Evolutionary conservation across 352 stramenopile genomes (phyloP).

Genomic region (Pythium insidiosum): DNA sequence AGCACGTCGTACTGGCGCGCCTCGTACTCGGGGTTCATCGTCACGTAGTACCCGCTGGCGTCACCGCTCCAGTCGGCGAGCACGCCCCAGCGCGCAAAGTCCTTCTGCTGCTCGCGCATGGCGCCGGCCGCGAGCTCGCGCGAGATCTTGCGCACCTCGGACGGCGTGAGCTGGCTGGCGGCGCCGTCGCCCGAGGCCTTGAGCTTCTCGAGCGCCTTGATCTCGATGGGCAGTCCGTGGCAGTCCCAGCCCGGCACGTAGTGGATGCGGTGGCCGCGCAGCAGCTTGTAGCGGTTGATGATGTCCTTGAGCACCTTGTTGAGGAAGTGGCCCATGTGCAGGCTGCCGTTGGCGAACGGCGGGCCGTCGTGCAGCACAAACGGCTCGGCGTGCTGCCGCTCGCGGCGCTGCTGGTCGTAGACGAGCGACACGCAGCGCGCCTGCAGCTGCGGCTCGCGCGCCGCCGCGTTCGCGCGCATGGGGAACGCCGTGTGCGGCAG

Average conservation of each 20-base stretch:
- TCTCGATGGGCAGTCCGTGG: slow-evolving; percentile 98
- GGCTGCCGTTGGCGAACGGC: slow-evolving; percentile 97
- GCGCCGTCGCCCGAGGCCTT: slow-evolving; percentile 45
- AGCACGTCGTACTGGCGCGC: slow-evolving; percentile 95
- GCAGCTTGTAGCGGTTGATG: slow-evolving; percentile 94
- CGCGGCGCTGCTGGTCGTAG: slow-evolving; percentile 32
- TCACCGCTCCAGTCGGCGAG: slow-evolving; percentile 72
- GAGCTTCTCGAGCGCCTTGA: slow-evolving; percentile 95
- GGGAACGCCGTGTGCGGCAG: slow-evolving; percentile 94
- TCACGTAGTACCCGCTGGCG: slow-evolving; percentile 89
- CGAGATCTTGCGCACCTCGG: slow-evolving; percentile 89
- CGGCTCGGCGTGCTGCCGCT: slow-evolving; percentile 14
- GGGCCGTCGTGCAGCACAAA: slow-evolving; percentile 98
- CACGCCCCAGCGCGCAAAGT: slow-evolving; percentile 94
- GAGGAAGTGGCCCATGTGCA: slow-evolving; percentile 96
- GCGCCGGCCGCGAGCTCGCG: slow-evolving; percentile 89
- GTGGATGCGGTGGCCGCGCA: slow-evolving; percentile 90
- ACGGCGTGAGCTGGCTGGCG: slow-evolving; percentile 55
- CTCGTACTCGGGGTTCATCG: slow-evolving; percentile 94
- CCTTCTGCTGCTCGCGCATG: slow-evolving; percentile 88
- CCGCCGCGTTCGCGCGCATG: slow-evolving; percentile 93
- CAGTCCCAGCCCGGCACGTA: slow-evolving; percentile 99
- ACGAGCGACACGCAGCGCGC: slow-evolving; percentile 53
- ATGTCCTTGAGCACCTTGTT: slow-evolving; percentile 97
- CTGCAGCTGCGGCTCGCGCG: slow-evolving; percentile 65